Conservation (phyloP, 75 land plant genomes). For the Pinus tabuliformis region DNA sequence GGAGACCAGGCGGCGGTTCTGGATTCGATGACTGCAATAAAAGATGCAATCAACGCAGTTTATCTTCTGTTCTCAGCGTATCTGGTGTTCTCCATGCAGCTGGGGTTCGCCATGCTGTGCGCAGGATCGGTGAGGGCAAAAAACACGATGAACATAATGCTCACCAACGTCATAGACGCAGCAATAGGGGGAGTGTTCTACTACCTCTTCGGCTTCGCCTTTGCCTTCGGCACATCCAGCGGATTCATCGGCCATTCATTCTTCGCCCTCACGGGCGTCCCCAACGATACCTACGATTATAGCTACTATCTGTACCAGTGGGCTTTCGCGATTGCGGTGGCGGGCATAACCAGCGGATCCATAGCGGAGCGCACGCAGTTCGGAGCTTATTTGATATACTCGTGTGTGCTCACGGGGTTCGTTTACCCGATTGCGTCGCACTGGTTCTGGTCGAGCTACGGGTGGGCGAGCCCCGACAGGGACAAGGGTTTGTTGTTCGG, state of each 20-base stretch:
- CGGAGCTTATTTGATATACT: slow-evolving; percentile 65
- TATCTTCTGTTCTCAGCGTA: slow-evolving; percentile 84
- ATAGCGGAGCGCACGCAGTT: slow-evolving; percentile 78
- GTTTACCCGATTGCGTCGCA: slow-evolving; percentile 75
- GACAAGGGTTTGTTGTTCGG: slow-evolving; percentile 20
- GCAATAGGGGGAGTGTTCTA: slow-evolving; percentile 65
- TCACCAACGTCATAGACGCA: slow-evolving; percentile 79
- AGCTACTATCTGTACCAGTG: slow-evolving; percentile 69
- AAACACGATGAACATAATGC: slow-evolving; percentile 82
- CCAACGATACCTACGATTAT: slow-evolving; percentile 39
- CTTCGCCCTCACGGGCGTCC: slow-evolving; percentile 41
- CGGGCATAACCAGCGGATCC: slow-evolving; percentile 73
- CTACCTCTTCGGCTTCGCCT: slow-evolving; percentile 71
- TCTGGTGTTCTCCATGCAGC: slow-evolving; percentile 83
- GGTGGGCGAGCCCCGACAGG: slow-evolving; percentile 39
- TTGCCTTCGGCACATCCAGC: slow-evolving; percentile 58
- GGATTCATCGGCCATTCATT: slow-evolving; percentile 63
- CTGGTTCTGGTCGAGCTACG: slow-evolving; percentile 56
- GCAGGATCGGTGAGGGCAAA: slow-evolving; percentile 76
- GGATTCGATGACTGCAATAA: too few relatives aligned
- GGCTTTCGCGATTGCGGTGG: slow-evolving; percentile 79
- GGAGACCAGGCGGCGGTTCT: too few relatives aligned
- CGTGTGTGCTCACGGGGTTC: slow-evolving; percentile 62
- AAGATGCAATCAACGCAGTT: too few relatives aligned
- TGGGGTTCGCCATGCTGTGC: slow-evolving; percentile 86